Percentiles rank a stretch among this genome's conserved stretches.
Evolutionary conservation across 305 asterid species (phyloP).

Genomic region (Petunia hybrid): DNA sequence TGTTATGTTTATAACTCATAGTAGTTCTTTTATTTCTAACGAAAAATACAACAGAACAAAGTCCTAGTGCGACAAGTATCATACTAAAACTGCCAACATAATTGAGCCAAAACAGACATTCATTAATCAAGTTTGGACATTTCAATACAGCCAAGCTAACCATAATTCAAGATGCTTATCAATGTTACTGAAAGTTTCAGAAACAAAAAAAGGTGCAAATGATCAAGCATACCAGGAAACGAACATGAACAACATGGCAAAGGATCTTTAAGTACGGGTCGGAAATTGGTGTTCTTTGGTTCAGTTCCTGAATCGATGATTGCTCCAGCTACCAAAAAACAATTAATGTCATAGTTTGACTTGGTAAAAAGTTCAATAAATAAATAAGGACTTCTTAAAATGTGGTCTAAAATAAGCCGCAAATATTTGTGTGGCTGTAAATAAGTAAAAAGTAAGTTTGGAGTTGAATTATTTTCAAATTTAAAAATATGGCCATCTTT

Average conservation of each 20-base stretch:
- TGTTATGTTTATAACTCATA: too few species aligned
- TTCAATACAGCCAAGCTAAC: background rate
- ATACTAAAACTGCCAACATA: background rate
- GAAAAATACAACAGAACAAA: background rate
- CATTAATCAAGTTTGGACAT: background rate
- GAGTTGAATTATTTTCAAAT: too few species aligned
- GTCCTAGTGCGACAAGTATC: background rate
- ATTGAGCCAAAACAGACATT: background rate
- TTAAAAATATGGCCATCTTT: too few species aligned
- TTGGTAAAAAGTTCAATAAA: too few species aligned
- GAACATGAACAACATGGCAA: slow-evolving; percentile 23
- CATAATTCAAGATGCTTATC: background rate
- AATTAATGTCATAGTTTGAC: background rate
- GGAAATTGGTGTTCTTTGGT: background rate
- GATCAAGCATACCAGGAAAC: slow-evolving; percentile 23
- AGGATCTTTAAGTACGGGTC: slow-evolving; percentile 25
- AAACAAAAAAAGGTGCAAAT: background rate
- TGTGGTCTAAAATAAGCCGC: too few species aligned
- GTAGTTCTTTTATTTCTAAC: too few species aligned
- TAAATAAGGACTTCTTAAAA: too few species aligned
- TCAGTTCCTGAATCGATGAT: slow-evolving; percentile 25
- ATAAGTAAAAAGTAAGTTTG: too few species aligned
- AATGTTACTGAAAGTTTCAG: background rate
- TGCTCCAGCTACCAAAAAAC: slow-evolving; percentile 25
- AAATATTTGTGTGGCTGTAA: too few species aligned